These are phyloP conservation scores for Lachnellula cervina DNA, from an alignment of 2,329 filamentous ascomycete species.

Conservation along the genomic window DNA sequence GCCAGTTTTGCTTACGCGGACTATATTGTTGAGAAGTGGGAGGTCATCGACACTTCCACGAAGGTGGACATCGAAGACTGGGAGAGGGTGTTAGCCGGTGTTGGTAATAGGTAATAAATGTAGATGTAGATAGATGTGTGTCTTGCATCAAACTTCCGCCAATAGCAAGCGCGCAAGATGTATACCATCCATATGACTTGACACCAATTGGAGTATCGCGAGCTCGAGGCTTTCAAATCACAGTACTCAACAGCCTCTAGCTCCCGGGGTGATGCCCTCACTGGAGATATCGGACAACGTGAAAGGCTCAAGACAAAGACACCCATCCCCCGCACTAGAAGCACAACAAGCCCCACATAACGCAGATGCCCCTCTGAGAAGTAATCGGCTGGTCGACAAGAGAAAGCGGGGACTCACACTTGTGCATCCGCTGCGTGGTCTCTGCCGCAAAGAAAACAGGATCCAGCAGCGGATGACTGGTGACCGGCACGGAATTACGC, in stretches of 20 bases:
- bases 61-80: constrained; percentile 2
- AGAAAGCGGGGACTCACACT: not conserved
- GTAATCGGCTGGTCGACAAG: not conserved
- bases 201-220: too few species aligned
- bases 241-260: too few species aligned
- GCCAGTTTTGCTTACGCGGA: not conserved
- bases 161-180: not conserved
- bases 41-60: not conserved
- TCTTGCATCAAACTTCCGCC: not conserved
- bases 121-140: too few species aligned
- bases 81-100: not conserved
- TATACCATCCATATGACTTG: too few species aligned
- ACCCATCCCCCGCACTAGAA: not conserved
- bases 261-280: too few species aligned
- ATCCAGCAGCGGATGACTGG: not conserved
- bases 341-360: not conserved
- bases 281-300: too few species aligned
- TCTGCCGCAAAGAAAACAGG: not conserved
- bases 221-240: too few species aligned
- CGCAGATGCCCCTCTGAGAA: not conserved
- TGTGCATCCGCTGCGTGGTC: constrained; percentile 3
- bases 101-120: too few species aligned
- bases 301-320: too few species aligned
- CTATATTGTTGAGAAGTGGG: not conserved
- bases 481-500: not conserved